Conservation (phyloP, 768 basidiomycete genomes). For the Tubosaeta sp. region DNA sequence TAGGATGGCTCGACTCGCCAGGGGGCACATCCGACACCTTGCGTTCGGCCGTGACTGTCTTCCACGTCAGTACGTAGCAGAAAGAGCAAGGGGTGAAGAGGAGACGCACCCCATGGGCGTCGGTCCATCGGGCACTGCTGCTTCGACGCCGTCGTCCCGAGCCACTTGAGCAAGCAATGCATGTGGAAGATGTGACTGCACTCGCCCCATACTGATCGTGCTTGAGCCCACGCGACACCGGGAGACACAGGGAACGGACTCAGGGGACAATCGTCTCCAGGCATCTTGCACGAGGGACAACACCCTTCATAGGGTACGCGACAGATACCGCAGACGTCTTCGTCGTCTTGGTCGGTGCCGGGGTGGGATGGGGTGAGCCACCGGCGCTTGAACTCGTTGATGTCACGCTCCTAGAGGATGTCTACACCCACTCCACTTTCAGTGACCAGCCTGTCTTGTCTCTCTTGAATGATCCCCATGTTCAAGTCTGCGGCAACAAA, state of each 20-base stretch:
- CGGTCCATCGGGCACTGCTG: constrained; percentile 99
- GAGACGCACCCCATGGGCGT: constrained; percentile 76
- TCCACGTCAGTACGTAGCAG: not conserved
- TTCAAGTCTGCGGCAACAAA: constrained; percentile 76
- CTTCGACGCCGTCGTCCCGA: constrained; percentile 83
- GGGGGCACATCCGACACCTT: constrained; percentile 22
- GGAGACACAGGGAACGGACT: constrained; percentile 50
- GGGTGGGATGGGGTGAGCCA: too few species aligned
- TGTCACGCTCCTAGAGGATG: too few species aligned
- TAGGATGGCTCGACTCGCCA: not conserved
- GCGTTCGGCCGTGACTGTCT: constrained; percentile 50
- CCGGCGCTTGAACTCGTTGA: too few species aligned
- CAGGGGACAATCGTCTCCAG: constrained; percentile 92
- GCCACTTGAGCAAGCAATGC: constrained; percentile 98
- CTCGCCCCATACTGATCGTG: constrained; percentile 91
- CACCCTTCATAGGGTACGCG: constrained; percentile 90
- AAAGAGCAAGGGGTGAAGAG: not conserved
- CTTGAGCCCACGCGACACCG: not conserved
- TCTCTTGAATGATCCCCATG: constrained; percentile 40
- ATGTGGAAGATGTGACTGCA: constrained; percentile 98
- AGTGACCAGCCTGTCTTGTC: too few species aligned
- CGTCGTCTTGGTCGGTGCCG: constrained; percentile 38
- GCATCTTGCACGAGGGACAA: constrained; percentile 94
- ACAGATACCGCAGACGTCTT: constrained; percentile 82
- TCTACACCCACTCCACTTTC: constrained; percentile 5